Evolutionary conservation across 1,139 yeast species (phyloP), one percentile per base, ranked within the genome.

Genomic region (Pichia sp.): DNA sequence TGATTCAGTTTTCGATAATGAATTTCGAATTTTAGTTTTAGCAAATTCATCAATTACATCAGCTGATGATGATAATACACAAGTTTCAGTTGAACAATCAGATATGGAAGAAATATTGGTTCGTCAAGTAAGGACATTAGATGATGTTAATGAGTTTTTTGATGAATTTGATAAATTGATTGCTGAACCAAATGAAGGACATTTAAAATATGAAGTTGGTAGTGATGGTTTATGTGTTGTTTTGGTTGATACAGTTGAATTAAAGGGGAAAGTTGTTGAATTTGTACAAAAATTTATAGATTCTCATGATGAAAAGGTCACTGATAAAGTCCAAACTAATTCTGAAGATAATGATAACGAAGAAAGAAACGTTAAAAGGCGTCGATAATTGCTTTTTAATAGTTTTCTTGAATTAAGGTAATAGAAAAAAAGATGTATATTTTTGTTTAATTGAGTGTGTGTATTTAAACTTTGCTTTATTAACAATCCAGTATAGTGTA

Each of bases 191-290:
- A 80, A 81, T 55, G 84, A 80, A 51, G 81, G 78, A 6, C 76
- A 76, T 55, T 75, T 81, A 51, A 80, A 80, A 57, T 81, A 81
- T 56, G 87, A 81, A 55, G 84, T 80, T 7, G 85, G 85, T 5
- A 78, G 83, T 49, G 87, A 81, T 57, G 87, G 87, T 4, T 63
- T 81, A 48, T 82, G 81, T 46, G 80, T 81, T 35, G 70, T 81
- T 35, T 70, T 81, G 30, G 78, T 79, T 25, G 68, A 65, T 44
- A 59, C 59, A 27, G 59, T 58, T 3, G 44, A 41, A 10, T 45
- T 63, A 37, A 58, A 52, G 42, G 45, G 42, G 11, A 36, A 40
- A 26, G 64, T 60, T 35, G 47, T 55, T 16, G 36, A 42, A 12
- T 62, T 60, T 49, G 54, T 61, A 11, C 54, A 55, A 23, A 45